Evolutionary conservation across 805 yeast genomes (phyloP).

Genomic region (Metschnikowia colocasiae): DNA sequence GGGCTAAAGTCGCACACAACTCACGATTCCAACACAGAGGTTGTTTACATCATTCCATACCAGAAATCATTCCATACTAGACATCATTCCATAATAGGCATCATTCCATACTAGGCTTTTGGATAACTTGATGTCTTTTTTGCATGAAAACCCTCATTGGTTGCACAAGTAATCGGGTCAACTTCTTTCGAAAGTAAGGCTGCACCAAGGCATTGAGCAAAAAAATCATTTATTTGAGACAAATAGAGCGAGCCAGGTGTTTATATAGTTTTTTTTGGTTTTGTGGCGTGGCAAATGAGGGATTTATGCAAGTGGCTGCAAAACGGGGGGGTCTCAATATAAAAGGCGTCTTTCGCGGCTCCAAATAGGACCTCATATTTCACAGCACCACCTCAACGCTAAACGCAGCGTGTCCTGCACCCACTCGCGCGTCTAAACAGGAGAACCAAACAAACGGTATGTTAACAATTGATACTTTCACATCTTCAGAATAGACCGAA

Average conservation of each 20-base stretch:
- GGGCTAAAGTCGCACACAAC: too few species aligned
- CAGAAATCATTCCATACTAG: too few species aligned
- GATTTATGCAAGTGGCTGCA: slow-evolving; percentile 1
- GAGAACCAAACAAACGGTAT: neutral
- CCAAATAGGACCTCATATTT: neutral
- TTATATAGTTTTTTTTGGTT: neutral
- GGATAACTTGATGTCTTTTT: too few species aligned
- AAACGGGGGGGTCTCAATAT: neutral
- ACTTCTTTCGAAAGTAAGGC: too few species aligned
- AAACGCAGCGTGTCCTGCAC: neutral
- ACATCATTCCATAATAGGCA: too few species aligned
- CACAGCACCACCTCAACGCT: neutral
- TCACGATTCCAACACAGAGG: too few species aligned
- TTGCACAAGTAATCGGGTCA: too few species aligned
- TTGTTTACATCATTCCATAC: too few species aligned
- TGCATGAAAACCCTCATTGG: too few species aligned
- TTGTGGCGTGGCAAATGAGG: neutral
- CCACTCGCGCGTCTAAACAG: neutral
- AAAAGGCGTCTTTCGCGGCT: neutral
- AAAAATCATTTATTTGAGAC: too few species aligned
- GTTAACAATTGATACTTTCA: neutral
- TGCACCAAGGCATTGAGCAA: too few species aligned
- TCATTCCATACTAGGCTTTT: too few species aligned
- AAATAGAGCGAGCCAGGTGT: neutral
- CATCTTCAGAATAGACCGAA: neutral